phyloP scores from a whole-genome alignment of 2,329 filamentous ascomycete genomes.

The Exophiala aquamarina region DNA sequence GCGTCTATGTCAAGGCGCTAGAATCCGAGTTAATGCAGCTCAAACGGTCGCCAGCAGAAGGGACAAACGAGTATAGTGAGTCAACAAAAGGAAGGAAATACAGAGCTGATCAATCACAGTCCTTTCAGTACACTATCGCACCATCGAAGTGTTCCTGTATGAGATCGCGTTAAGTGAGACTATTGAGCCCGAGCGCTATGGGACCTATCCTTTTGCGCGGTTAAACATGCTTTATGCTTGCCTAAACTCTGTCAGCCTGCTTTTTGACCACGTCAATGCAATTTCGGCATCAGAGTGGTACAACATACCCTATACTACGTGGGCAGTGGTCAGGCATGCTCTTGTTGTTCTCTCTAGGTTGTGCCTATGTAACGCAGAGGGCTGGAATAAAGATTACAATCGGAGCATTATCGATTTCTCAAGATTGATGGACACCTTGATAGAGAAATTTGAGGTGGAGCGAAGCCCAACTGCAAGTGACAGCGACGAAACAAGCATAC shows the following conservation, averaged over 20 bases:
- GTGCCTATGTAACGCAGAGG: constrained; percentile 25
- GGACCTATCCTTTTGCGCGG: constrained; percentile 38
- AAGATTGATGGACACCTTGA: constrained; percentile 20
- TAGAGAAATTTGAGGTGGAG: constrained; percentile 9
- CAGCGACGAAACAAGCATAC: constrained; percentile 21
- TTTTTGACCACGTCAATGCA: constrained; percentile 51
- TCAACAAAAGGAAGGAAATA: too few species aligned
- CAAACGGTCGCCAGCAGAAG: constrained; percentile 17
- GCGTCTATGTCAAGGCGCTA: constrained; percentile 43
- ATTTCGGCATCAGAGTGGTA: constrained; percentile 47
- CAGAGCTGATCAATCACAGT: constrained; percentile 24
- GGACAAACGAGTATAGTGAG: neutral
- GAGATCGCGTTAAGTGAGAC: constrained; percentile 32
- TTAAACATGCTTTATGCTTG: constrained; percentile 54
- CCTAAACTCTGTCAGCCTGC: constrained; percentile 48
- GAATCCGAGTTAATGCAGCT: constrained; percentile 40
- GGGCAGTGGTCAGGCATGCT: constrained; percentile 50
- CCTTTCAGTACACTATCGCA: constrained; percentile 29
- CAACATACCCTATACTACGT: constrained; percentile 47
- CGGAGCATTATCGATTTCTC: constrained; percentile 27
- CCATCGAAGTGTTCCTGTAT: constrained; percentile 31
- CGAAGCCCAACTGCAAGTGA: too few species aligned
- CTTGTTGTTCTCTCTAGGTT: constrained; percentile 31
- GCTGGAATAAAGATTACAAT: constrained; percentile 31
- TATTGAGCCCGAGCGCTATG: constrained; percentile 41